Evolutionary conservation across 352 stramenopile genomes (phyloP).

Genomic region (Pythium sukuiense): DNA sequence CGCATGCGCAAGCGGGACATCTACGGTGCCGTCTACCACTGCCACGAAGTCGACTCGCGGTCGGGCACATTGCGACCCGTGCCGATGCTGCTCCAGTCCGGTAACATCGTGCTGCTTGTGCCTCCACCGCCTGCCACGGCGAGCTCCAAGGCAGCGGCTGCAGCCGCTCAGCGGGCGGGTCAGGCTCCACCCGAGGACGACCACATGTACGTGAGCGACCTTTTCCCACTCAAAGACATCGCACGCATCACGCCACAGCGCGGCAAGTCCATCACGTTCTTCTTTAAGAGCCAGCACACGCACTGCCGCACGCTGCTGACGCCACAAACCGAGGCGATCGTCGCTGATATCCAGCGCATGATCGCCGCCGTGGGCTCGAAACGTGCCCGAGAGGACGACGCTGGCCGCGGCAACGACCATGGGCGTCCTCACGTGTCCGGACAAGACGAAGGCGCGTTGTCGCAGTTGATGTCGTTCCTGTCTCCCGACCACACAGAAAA

Average conservation of each 20-base stretch:
- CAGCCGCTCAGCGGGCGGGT: not conserved
- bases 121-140: not conserved
- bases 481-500: slow-evolving; percentile 71
- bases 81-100: slow-evolving; percentile 66
- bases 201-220: slow-evolving; percentile 57
- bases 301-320: slow-evolving; percentile 75
- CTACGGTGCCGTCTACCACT: slow-evolving; percentile 64
- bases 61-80: slow-evolving; percentile 57
- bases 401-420: slow-evolving; percentile 3
- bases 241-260: slow-evolving; percentile 73
- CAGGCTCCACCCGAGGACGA: slow-evolving; percentile 16
- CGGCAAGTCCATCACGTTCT: slow-evolving; percentile 77
- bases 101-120: slow-evolving; percentile 62
- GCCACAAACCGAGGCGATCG: slow-evolving; percentile 67
- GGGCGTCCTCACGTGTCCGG: slow-evolving; percentile 7
- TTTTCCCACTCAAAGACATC: slow-evolving; percentile 68
- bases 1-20: slow-evolving; percentile 74
- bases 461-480: slow-evolving; percentile 67
- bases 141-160: slow-evolving; percentile 9
- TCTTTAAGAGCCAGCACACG: slow-evolving; percentile 66
- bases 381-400: slow-evolving; percentile 37
- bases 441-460: slow-evolving; percentile 29
- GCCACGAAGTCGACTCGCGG: slow-evolving; percentile 61
- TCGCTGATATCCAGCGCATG: slow-evolving; percentile 65
- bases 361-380: slow-evolving; percentile 50